Evolutionary conservation across 2,329 filamentous ascomycete genomes (phyloP), one percentile per base, ranked within the genome.

Genomic region (Nemania sp.): DNA sequence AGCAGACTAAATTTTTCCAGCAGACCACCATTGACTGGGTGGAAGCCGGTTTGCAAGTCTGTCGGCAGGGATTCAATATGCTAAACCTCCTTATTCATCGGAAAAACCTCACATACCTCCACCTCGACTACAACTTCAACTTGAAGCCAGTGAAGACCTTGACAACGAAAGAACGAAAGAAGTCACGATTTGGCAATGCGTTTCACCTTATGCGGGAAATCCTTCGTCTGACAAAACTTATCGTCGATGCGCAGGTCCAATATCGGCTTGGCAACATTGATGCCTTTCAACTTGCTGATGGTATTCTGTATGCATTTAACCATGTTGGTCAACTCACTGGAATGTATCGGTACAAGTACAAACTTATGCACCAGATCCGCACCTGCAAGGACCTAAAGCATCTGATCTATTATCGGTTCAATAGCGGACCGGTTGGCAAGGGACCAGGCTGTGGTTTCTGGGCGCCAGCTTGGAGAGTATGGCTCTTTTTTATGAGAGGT

Each of bases 291-390:
- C 90, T 99, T 72, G 96, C 96, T 3, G 96, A 99, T 80, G 96
- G 96, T 80, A 99, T 99, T 65, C 85, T 98, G n/a, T 99, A 99
- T 75, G 97, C 96, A 20, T 99, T 99, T 84, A 99, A 99, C 82
- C 96, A 99, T 75, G 96, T 99, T 65, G 96, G 96, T 70, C 97
- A 99, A 81, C 85, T 99, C 69, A 99, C 96, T 18, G 96, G 96
- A 79, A 99, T 99, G 96, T 99, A 99, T 82, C 92, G 96, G 69
- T 99, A 99, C 88, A 99, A 99, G 86, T 99, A 99, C 85, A 99
- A 99, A 86, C 87, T 99, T 64, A 99, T 99, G 96, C 96, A 99
- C 80, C 96, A 99, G 81, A 99, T 99, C 75, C 93, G 96, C 75
- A 97, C 96, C 0, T 99, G 96, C 86, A 99, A 99, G 82, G 96